phyloP scores from a whole-genome alignment of 805 yeast genomes.

The Torulaspora gathmanii region DNA sequence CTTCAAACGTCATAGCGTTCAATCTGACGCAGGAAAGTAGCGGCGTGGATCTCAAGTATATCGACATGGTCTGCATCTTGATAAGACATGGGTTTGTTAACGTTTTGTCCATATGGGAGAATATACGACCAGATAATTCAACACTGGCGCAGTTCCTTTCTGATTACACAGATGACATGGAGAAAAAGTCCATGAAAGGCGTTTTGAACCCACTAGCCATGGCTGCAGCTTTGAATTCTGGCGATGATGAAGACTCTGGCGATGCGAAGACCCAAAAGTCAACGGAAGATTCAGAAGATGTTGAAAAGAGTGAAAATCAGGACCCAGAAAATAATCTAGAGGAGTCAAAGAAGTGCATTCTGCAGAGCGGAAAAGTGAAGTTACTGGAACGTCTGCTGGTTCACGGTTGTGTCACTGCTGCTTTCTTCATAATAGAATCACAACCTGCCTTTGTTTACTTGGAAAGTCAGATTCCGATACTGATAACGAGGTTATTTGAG shows the following conservation, averaged over 20 bases:
- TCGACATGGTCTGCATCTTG: slow-evolving; percentile 49
- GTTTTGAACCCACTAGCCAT: slow-evolving; percentile 76
- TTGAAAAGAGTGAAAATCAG: slow-evolving; percentile 3
- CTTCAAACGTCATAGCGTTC: slow-evolving; percentile 50
- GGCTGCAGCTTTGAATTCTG: slow-evolving; percentile 77
- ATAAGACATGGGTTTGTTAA: slow-evolving; percentile 64
- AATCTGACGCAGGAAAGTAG: slow-evolving; percentile 29
- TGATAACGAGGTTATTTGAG: slow-evolving; percentile 48
- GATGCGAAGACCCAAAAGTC: slow-evolving; percentile 7
- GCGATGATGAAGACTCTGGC: slow-evolving; percentile 48
- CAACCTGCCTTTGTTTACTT: slow-evolving; percentile 58
- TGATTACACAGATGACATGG: slow-evolving; percentile 44
- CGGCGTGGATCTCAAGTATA: slow-evolving; percentile 29
- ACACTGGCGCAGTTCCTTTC: slow-evolving; percentile 43
- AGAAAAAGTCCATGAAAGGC: slow-evolving; percentile 55
- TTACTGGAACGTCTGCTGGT: slow-evolving; percentile 51
- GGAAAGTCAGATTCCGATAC: slow-evolving; percentile 45
- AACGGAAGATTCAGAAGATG: slow-evolving; percentile 1
- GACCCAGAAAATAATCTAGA: slow-evolving; percentile 3
- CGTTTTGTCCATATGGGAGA: slow-evolving; percentile 55
- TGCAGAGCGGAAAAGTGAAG: slow-evolving; percentile 39
- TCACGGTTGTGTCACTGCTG: slow-evolving; percentile 59
- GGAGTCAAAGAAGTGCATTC: slow-evolving; percentile 12
- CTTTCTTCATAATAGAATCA: slow-evolving; percentile 52
- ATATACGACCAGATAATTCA: slow-evolving; percentile 49